These are phyloP conservation scores for Neoascochyta sp. DNA, from an alignment of 2,329 filamentous ascomycete species.

Conservation along the genomic window DNA sequence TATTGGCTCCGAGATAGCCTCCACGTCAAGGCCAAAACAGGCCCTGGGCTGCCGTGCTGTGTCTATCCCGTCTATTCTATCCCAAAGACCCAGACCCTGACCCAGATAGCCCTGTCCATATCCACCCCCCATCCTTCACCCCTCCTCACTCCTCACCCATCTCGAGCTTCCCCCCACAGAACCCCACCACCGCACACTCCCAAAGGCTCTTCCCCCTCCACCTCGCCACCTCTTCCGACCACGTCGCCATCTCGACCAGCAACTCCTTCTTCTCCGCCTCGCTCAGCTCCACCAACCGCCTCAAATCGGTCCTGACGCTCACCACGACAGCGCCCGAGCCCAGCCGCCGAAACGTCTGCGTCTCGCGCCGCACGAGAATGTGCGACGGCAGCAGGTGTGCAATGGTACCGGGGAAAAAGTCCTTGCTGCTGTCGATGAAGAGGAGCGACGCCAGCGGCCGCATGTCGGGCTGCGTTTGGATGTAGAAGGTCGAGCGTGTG, in stretches of 20 bases:
- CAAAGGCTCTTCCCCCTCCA: too few species aligned
- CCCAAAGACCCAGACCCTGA: too few species aligned
- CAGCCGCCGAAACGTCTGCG: slow-evolving; percentile 50
- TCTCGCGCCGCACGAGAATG: slow-evolving; percentile 48
- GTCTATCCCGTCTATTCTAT: too few species aligned
- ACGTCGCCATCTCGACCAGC: slow-evolving; percentile 23
- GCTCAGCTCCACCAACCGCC: slow-evolving; percentile 17
- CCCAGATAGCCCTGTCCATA: too few species aligned
- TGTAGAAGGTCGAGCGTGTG: slow-evolving; percentile 47
- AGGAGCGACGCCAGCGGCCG: slow-evolving; percentile 43
- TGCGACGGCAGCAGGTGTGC: slow-evolving; percentile 31
- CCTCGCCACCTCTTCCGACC: too few species aligned
- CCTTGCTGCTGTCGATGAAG: slow-evolving; percentile 44
- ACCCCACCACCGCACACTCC: too few species aligned
- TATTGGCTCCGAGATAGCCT: too few species aligned
- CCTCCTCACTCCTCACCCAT: too few species aligned
- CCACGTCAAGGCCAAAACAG: too few species aligned
- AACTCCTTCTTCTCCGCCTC: slow-evolving; percentile 8
- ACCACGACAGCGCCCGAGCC: slow-evolving; percentile 48
- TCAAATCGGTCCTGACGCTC: slow-evolving; percentile 48
- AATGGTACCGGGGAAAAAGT: slow-evolving; percentile 25
- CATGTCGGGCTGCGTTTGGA: slow-evolving; percentile 45
- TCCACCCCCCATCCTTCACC: too few species aligned
- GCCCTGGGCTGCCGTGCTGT: too few species aligned
- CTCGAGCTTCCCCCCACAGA: too few species aligned